These are phyloP conservation scores for Huntiella abstrusa DNA, from an alignment of 2,329 filamentous ascomycete species.

Conservation along the genomic window DNA sequence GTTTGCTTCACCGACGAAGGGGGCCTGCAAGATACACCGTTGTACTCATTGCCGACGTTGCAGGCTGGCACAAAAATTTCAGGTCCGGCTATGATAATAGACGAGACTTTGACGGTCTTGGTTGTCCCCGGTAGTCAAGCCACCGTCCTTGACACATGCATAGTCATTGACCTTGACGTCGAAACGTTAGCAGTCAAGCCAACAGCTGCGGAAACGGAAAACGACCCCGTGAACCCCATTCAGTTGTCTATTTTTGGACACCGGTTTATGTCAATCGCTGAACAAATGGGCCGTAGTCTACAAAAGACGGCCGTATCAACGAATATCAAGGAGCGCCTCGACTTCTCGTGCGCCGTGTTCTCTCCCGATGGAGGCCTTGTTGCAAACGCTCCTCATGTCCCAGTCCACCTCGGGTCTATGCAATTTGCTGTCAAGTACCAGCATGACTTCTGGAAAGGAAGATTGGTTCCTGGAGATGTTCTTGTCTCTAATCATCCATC, in stretches of 20 bases:
- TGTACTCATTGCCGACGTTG: slow-evolving; percentile 66
- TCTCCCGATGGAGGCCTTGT: slow-evolving; percentile 58
- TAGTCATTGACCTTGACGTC: slow-evolving; percentile 52
- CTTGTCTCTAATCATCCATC: slow-evolving; percentile 72
- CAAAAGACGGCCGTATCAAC: slow-evolving; percentile 68
- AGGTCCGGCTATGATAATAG: slow-evolving; percentile 73
- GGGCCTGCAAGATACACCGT: slow-evolving; percentile 47
- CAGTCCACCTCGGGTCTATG: slow-evolving; percentile 69
- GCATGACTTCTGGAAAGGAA: slow-evolving; percentile 60
- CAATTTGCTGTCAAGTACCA: slow-evolving; percentile 63
- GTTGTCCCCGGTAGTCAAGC: slow-evolving; percentile 64
- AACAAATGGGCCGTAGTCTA: slow-evolving; percentile 64
- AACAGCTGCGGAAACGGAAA: background rate
- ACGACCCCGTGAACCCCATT: slow-evolving; percentile 40
- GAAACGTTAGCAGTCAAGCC: background rate
- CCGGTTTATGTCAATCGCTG: slow-evolving; percentile 70
- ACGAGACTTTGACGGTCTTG: slow-evolving; percentile 81
- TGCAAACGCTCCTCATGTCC: slow-evolving; percentile 62
- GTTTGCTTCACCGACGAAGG: slow-evolving; percentile 61
- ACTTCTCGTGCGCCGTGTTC: slow-evolving; percentile 69
- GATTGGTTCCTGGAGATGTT: slow-evolving; percentile 59
- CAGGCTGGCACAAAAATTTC: slow-evolving; percentile 50
- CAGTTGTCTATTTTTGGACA: slow-evolving; percentile 65
- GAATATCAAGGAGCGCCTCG: slow-evolving; percentile 65
- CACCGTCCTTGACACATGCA: slow-evolving; percentile 65